These are phyloP conservation scores for Russula ochroleuca DNA, from an alignment of 768 basidiomycete species.

Conservation along the genomic window DNA sequence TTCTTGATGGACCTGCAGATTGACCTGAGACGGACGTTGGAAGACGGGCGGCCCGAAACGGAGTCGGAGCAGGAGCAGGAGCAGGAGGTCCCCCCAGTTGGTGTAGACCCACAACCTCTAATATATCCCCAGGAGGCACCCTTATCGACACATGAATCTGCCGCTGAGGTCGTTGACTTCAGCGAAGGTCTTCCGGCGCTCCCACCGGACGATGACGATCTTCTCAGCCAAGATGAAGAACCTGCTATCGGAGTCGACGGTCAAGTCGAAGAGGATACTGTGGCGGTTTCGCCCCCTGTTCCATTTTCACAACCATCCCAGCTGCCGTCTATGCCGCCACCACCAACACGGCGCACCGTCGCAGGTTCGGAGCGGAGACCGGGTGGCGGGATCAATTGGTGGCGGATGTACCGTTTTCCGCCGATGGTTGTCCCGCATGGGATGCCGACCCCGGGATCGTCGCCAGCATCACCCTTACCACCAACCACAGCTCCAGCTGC, in stretches of 20 bases:
- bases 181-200: slow-evolving; percentile 12
- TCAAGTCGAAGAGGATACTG: slow-evolving; percentile 1
- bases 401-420: slow-evolving; percentile 80
- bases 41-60: slow-evolving; percentile 25
- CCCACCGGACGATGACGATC: slow-evolving; percentile 13
- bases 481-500: not conserved
- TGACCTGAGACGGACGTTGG: slow-evolving; percentile 63
- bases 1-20: slow-evolving; percentile 75
- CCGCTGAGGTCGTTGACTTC: not conserved
- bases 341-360: slow-evolving; percentile 32
- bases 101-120: not conserved
- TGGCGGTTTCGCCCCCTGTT: not conserved
- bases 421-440: slow-evolving; percentile 48
- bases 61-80: slow-evolving; percentile 1
- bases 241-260: not conserved
- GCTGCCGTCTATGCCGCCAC: not conserved
- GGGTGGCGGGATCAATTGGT: slow-evolving; percentile 64
- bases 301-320: not conserved
- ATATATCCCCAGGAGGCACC: slow-evolving; percentile 16
- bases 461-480: slow-evolving; percentile 2
- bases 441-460: not conserved
- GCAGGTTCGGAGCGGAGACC: slow-evolving; percentile 39
- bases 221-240: not conserved
- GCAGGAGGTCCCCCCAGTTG: not conserved
- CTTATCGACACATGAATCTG: not conserved